Conservation (phyloP, 805 yeast genomes). For the Wickerhamiella bombiphila region DNA sequence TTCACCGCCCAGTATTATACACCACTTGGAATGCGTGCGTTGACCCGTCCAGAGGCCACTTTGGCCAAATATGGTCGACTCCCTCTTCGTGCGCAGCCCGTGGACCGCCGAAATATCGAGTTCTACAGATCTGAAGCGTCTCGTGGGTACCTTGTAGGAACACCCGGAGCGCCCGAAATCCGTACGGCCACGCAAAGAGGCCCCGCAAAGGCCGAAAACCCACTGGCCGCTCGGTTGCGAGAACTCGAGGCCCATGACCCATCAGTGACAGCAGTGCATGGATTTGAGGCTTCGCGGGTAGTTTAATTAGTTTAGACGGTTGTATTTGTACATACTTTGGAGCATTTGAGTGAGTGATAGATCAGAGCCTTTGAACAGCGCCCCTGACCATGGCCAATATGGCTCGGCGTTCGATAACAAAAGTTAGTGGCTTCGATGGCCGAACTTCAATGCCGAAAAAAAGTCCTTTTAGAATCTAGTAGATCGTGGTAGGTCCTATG, state of each 20-base stretch:
- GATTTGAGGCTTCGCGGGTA: not conserved
- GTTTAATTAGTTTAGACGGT: too few relatives aligned
- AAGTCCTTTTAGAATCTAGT: too few relatives aligned
- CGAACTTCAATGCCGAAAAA: too few relatives aligned
- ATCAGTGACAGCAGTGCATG: conserved; percentile 5
- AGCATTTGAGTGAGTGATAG: too few relatives aligned
- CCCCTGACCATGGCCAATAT: too few relatives aligned
- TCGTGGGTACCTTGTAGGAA: conserved; percentile 70
- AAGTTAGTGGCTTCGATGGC: too few relatives aligned
- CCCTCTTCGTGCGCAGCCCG: conserved; percentile 79
- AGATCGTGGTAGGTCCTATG: too few relatives aligned
- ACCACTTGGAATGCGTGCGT: conserved; percentile 55
- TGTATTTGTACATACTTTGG: not conserved
- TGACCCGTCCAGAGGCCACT: conserved; percentile 59
- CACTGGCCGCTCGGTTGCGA: conserved; percentile 15
- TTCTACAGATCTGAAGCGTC: conserved; percentile 57
- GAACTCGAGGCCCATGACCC: conserved; percentile 13
- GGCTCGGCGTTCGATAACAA: too few relatives aligned
- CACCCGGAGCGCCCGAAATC: conserved; percentile 32
- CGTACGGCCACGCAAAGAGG: conserved; percentile 8
- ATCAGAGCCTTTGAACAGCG: too few relatives aligned
- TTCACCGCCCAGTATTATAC: conserved; percentile 61
- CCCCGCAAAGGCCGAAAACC: conserved; percentile 6
- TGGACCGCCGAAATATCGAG: conserved; percentile 61
- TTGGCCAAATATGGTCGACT: conserved; percentile 57